Evolutionary conservation across 257 asterid genomes (phyloP).

Genomic region (Datura wrightii): DNA sequence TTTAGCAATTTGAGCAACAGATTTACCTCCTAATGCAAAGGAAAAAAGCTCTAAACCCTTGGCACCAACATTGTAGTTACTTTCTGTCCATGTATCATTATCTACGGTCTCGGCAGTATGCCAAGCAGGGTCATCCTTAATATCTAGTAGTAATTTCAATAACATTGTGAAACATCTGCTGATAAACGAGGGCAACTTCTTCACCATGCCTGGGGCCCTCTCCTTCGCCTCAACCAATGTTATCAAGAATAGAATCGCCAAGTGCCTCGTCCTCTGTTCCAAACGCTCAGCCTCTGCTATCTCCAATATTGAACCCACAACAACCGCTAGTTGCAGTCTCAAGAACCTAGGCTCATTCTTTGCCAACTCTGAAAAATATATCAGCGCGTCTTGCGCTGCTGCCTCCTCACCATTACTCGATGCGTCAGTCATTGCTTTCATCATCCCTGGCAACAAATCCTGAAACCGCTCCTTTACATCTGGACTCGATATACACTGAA

Average conservation of each 20-base stretch:
- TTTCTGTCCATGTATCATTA: slow-evolving; percentile 89
- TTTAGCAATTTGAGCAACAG: slow-evolving; percentile 81
- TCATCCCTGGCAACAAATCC: no score
- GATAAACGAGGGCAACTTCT: slow-evolving; percentile 85
- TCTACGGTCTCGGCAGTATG: slow-evolving; percentile 75
- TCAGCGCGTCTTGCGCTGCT: no score
- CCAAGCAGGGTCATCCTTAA: slow-evolving; percentile 93
- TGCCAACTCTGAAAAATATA: no score
- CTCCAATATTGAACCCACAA: slow-evolving; percentile 51
- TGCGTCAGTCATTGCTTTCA: no score
- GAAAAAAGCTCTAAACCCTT: no score
- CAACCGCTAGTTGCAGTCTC: slow-evolving; percentile 90
- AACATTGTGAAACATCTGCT: slow-evolving; percentile 74
- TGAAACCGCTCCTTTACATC: no score
- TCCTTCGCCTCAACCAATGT: slow-evolving; percentile 89
- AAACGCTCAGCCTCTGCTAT: slow-evolving; percentile 79
- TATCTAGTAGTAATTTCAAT: slow-evolving; percentile 80
- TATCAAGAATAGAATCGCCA: slow-evolving; percentile 82
- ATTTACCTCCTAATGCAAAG: slow-evolving; percentile 77
- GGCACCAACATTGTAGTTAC: slow-evolving; percentile 72
- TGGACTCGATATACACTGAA: no score
- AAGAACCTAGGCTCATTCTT: slow-evolving; percentile 79
- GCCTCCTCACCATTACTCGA: no score
- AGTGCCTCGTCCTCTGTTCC: slow-evolving; percentile 85
- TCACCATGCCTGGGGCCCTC: slow-evolving; percentile 98